Base-by-base conservation (phyloP, 2,329 filamentous ascomycete species). In the Aspergillus sp. region DNA sequence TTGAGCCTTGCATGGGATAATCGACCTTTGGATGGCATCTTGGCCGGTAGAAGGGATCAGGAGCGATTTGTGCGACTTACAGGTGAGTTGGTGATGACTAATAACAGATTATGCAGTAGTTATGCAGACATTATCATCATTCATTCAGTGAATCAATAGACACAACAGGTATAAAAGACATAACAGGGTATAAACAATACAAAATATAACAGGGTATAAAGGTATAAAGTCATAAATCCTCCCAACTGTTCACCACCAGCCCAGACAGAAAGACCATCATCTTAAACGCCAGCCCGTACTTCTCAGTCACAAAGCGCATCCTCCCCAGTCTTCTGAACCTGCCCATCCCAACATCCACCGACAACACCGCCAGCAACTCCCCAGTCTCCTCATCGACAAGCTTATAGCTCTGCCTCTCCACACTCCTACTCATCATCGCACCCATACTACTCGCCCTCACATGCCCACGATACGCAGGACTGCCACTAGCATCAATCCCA, bases 211-310 rank as follows among this genome's bases (percentile, higher is more conserved):
- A 8, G 25, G 25, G 25, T 27, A 27, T 25, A 25, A 25, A 25
- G 23, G 27, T 9, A 31, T 21, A 21, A 21, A 21, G 21, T 31
- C 27, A 31, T 1, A 11, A 51, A 51, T 52, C 39, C 37, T 52
- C 50, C 37, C 50, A 52, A 14, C 31, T 39, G 9, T 25, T 6
- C 0, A 52, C 23, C 11, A 39, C 37, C 21, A 52, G 37, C 37
- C 37, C 37, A 6, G 50, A 52, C 50, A 52, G 15, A 33, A 44
- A 52, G 3, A 52, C 50, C 50, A 52, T 52, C 50, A 52, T 44
- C 11, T 23, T n/a, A 33, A 52, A 52, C 37, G 31, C 21, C 15
- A 27, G 23, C 14, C 50, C 50, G 19, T 44, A 52, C 14, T 41
- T 41, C 12, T 44, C 37, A 6, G 14, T 27, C 50, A 44, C n/a